Evolutionary conservation across 202 grass and related monocot genomes (phyloP).

Genomic region (Musa balbisiana): DNA sequence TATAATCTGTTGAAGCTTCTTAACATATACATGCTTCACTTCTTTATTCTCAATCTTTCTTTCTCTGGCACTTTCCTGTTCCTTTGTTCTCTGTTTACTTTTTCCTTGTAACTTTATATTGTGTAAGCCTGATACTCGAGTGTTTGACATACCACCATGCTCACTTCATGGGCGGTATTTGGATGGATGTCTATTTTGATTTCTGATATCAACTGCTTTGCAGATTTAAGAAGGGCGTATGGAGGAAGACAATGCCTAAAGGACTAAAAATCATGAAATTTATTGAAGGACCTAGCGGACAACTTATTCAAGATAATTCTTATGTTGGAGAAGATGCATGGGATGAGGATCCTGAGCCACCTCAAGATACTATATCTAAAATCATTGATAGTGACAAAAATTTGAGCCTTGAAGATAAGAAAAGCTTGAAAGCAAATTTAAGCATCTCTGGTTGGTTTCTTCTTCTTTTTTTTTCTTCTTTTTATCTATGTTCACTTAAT

Average conservation of each 20-base stretch:
- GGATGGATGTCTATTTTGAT: background rate
- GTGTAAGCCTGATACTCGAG: background rate
- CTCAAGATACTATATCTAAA: constrained; percentile 15
- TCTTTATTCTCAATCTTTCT: no score
- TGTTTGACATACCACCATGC: background rate
- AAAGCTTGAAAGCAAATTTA: constrained; percentile 16
- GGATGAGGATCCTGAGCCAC: constrained; percentile 17
- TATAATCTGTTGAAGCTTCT: background rate
- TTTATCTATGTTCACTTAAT: background rate
- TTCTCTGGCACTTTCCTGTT: no score
- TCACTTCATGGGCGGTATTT: background rate
- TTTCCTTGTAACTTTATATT: background rate
- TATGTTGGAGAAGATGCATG: constrained; percentile 40
- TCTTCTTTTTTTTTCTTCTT: background rate
- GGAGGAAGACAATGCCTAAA: constrained; percentile 31
- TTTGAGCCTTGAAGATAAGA: constrained; percentile 24
- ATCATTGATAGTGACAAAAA: constrained; percentile 27
- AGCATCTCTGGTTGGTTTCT: constrained; percentile 4
- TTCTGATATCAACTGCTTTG: background rate
- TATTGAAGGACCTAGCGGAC: constrained; percentile 21
- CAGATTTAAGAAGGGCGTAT: constrained; percentile 31
- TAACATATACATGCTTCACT: background rate
- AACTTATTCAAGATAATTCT: constrained; percentile 29
- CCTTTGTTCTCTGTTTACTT: background rate
- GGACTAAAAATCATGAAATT: constrained; percentile 33